A percentile compares a stretch with the other conserved stretches of the same genome.
Evolutionary conservation across 2,329 filamentous ascomycete genomes (phyloP).

Genomic region (Didymosphaeria variabile): DNA sequence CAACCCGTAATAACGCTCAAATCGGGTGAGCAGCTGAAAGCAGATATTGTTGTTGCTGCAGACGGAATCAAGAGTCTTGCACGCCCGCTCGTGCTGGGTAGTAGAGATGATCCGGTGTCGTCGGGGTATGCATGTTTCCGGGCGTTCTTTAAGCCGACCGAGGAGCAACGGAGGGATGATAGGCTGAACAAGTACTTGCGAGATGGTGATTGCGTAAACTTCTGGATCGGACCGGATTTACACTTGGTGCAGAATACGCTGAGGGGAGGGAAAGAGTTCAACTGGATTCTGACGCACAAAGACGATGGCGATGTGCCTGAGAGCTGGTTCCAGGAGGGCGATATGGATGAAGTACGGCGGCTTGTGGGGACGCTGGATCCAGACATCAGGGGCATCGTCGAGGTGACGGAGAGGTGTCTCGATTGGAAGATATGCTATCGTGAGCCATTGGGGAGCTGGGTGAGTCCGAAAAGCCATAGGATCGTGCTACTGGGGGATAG

Average conservation of each 20-base stretch:
- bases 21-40: constrained; percentile 38
- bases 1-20: constrained; percentile 26
- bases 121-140: constrained; percentile 62
- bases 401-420: constrained; percentile 55
- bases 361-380: constrained; percentile 53
- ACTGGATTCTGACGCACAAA: constrained; percentile 36
- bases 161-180: constrained; percentile 26
- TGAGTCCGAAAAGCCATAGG: constrained; percentile 53
- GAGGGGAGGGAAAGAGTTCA: constrained; percentile 37
- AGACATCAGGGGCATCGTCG: constrained; percentile 57
- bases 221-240: constrained; percentile 36
- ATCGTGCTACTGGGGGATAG: constrained; percentile 62
- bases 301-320: constrained; percentile 36
- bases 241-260: constrained; percentile 41
- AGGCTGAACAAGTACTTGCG: constrained; percentile 27
- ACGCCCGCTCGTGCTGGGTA: constrained; percentile 59
- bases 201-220: constrained; percentile 31
- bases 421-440: constrained; percentile 65
- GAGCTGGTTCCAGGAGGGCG: constrained; percentile 32
- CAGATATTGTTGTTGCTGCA: constrained; percentile 59
- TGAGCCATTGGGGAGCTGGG: constrained; percentile 61
- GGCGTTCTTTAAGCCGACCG: constrained; percentile 46
- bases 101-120: constrained; percentile 58
- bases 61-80: constrained; percentile 61
- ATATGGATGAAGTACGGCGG: constrained; percentile 31